These are phyloP conservation scores for Daedaleopsis sinensis DNA, from an alignment of 768 basidiomycete genomes.

Conservation along the genomic window DNA sequence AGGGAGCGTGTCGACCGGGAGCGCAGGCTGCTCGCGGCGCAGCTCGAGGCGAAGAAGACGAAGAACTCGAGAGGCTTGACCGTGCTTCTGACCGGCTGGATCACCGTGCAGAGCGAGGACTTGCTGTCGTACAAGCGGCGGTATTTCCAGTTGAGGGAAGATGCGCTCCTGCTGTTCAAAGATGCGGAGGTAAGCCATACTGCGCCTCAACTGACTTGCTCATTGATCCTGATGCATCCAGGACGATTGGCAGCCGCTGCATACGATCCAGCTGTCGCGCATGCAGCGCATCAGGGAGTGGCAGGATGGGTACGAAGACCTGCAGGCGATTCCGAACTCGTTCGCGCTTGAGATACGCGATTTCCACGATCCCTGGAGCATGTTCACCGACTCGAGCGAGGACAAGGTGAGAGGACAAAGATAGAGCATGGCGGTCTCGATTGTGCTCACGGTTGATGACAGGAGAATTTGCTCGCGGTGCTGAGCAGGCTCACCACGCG, in stretches of 20 bases:
- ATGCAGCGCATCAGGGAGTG: conserved; percentile 31
- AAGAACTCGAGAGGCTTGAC: conserved; percentile 11
- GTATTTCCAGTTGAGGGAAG: conserved; percentile 31
- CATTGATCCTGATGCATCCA: conserved; percentile 13
- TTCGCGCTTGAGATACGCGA: conserved; percentile 34
- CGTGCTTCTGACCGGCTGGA: conserved; percentile 31
- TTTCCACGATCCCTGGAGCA: conserved; percentile 27
- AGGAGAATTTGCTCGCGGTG: conserved; percentile 21
- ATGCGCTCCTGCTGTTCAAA: conserved; percentile 31
- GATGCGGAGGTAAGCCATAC: conserved; percentile 28
- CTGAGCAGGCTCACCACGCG: conserved; percentile 17
- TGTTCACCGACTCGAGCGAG: conserved; percentile 28
- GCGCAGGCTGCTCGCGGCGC: conserved; percentile 19
- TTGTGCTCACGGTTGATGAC: not conserved
- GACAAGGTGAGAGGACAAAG: conserved; percentile 21
- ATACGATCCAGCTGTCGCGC: conserved; percentile 23
- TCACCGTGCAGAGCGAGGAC: conserved; percentile 33
- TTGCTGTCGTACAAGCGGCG: conserved; percentile 36
- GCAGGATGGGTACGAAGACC: conserved; percentile 35
- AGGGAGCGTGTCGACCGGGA: conserved; percentile 23
- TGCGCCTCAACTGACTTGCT: not conserved
- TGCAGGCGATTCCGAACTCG: conserved; percentile 34
- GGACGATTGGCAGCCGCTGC: conserved; percentile 25
- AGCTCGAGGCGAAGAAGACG: conserved; percentile 19
- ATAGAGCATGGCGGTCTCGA: not conserved